phyloP scores from a whole-genome alignment of 306 rosid species.

The Fragaria vesca region DNA sequence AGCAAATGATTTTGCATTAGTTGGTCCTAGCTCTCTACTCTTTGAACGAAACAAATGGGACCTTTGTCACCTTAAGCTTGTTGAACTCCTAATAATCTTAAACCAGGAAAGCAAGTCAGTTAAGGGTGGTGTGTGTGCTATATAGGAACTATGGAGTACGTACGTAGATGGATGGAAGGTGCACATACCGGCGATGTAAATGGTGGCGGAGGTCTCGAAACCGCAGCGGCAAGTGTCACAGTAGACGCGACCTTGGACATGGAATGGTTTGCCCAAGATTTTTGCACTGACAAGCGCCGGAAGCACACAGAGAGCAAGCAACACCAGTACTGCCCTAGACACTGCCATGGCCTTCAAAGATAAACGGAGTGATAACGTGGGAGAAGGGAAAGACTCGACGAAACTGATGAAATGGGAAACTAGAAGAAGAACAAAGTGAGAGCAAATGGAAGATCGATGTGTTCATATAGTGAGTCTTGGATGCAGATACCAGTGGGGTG shows the following conservation, averaged over 20 bases:
- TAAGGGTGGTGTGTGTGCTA: too few species aligned
- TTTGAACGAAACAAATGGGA: not conserved
- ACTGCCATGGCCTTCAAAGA: not conserved
- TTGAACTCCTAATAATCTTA: not conserved
- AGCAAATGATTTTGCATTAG: too few species aligned
- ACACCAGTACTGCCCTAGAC: slow-evolving; percentile 16
- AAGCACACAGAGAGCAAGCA: slow-evolving; percentile 35
- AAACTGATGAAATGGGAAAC: not conserved
- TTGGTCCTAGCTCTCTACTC: too few species aligned
- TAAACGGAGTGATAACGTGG: not conserved
- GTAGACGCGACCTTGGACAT: slow-evolving; percentile 49
- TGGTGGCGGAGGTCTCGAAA: slow-evolving; percentile 64
- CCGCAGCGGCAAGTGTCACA: slow-evolving; percentile 85
- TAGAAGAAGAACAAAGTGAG: not conserved
- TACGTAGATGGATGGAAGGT: not conserved
- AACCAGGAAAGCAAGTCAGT: too few species aligned
- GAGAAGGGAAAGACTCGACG: not conserved
- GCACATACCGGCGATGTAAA: slow-evolving; percentile 36
- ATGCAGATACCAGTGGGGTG: not conserved
- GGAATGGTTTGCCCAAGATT: slow-evolving; percentile 27
- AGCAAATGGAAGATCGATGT: not conserved
- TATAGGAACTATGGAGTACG: too few species aligned
- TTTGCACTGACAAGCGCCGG: slow-evolving; percentile 21
- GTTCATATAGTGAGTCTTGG: slow-evolving; percentile 13
- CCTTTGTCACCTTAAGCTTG: not conserved